A percentile compares a stretch with the other conserved stretches of the same genome.
Evolutionary conservation across 805 yeast species (phyloP).

Genomic region (Zygosaccharomyces pseudorouxii): DNA sequence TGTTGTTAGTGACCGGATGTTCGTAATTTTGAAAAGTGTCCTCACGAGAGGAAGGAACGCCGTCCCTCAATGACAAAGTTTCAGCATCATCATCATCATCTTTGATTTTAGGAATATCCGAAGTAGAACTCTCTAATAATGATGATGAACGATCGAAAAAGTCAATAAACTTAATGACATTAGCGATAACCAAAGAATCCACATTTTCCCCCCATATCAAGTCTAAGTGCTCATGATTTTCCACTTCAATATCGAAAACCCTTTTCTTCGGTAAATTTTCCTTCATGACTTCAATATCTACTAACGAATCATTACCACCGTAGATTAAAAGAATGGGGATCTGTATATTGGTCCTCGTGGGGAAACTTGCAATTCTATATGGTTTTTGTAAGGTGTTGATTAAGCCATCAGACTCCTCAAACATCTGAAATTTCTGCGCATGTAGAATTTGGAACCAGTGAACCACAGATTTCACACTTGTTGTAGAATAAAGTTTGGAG

Average conservation of each 20-base stretch:
- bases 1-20: background rate
- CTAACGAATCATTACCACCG: slow-evolving; percentile 76
- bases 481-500: slow-evolving; percentile 84
- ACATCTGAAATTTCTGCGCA: slow-evolving; percentile 79
- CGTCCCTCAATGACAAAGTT: slow-evolving; percentile 5
- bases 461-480: slow-evolving; percentile 88
- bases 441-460: slow-evolving; percentile 93
- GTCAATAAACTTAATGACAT: slow-evolving; percentile 38
- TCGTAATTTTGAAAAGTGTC: background rate
- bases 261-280: slow-evolving; percentile 54
- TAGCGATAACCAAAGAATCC: slow-evolving; percentile 41
- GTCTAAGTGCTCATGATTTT: slow-evolving; percentile 83
- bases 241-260: slow-evolving; percentile 53
- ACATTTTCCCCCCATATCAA: slow-evolving; percentile 82
- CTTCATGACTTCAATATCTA: slow-evolving; percentile 76
- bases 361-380: slow-evolving; percentile 40
- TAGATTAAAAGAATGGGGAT: slow-evolving; percentile 75
- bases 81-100: slow-evolving; percentile 11
- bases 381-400: slow-evolving; percentile 37
- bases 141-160: slow-evolving; percentile 23
- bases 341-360: slow-evolving; percentile 57
- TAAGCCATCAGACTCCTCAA: slow-evolving; percentile 54
- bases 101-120: background rate
- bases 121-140: too few relatives aligned
- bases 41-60: background rate